Conservation (phyloP, 768 basidiomycete species). For the Cyclocybe cylindracea region DNA sequence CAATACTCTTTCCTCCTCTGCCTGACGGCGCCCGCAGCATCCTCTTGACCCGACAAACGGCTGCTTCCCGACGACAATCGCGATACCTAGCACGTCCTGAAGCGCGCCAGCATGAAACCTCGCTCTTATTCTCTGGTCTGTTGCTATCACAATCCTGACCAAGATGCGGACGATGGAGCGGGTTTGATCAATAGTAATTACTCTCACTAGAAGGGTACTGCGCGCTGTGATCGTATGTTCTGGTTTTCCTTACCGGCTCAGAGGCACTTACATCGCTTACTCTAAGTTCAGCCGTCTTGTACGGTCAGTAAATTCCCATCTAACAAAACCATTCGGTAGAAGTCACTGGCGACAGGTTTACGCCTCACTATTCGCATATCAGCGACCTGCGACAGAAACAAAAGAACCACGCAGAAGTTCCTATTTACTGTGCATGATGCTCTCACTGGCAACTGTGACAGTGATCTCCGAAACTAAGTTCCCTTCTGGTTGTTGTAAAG, state of each 20-base stretch:
- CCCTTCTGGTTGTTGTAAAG: slow-evolving; percentile 27
- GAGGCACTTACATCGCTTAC: neutral
- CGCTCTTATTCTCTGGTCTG: slow-evolving; percentile 4
- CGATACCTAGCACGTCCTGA: slow-evolving; percentile 19
- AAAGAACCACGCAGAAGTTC: slow-evolving; percentile 22
- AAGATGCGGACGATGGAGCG: slow-evolving; percentile 9
- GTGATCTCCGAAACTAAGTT: slow-evolving; percentile 29
- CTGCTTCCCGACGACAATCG: slow-evolving; percentile 9
- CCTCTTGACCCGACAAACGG: slow-evolving; percentile 9
- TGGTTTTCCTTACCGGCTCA: neutral
- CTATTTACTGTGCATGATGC: slow-evolving; percentile 25
- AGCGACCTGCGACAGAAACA: no score
- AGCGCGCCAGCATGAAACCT: slow-evolving; percentile 10
- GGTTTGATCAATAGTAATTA: slow-evolving; percentile 12
- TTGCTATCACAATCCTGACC: slow-evolving; percentile 17
- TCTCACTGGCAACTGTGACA: slow-evolving; percentile 30
- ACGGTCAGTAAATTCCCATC: slow-evolving; percentile 15
- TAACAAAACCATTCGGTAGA: neutral
- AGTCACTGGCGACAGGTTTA: slow-evolving; percentile 20
- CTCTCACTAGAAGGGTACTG: slow-evolving; percentile 23
- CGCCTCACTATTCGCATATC: slow-evolving; percentile 28
- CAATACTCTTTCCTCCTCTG: slow-evolving; percentile 15
- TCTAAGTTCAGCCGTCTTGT: slow-evolving; percentile 22
- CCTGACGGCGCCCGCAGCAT: slow-evolving; percentile 3
- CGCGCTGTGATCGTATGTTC: slow-evolving; percentile 22